Conservation (phyloP, 768 basidiomycete genomes). For the Melanogaster broomeanus region DNA sequence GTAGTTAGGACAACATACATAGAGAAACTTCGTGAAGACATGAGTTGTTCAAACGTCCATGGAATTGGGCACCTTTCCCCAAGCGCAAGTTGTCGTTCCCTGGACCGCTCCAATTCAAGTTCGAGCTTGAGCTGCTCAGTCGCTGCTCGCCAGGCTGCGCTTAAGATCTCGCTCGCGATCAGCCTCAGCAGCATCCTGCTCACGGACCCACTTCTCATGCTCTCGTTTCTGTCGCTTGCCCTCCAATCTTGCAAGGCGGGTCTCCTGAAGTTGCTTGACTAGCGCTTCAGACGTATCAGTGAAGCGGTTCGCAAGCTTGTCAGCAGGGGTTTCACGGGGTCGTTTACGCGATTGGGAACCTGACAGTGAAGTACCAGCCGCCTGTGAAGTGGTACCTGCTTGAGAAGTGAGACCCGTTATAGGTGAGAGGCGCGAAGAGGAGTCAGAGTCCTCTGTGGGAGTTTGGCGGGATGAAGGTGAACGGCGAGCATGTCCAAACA, state of each 20-base stretch:
- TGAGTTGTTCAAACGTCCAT: too few relatives aligned
- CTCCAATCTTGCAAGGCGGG: not conserved
- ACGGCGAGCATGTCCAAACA: too few relatives aligned
- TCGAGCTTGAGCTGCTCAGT: not conserved
- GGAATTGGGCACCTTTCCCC: too few relatives aligned
- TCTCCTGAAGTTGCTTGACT: not conserved
- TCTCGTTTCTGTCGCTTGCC: not conserved
- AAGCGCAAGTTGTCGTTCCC: not conserved
- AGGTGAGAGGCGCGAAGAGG: not conserved
- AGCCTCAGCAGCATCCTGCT: not conserved
- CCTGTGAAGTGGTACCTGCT: too few relatives aligned
- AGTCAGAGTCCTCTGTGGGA: too few relatives aligned
- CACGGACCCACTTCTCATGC: too few relatives aligned
- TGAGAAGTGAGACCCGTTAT: not conserved
- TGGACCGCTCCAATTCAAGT: not conserved
- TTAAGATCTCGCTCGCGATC: not conserved
- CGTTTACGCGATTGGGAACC: not conserved
- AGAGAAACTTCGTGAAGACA: too few relatives aligned
- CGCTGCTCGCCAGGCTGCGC: not conserved
- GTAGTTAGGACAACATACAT: too few relatives aligned
- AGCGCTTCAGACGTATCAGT: not conserved
- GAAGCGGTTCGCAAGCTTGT: not conserved
- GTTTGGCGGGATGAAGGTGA: too few relatives aligned
- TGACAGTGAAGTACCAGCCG: too few relatives aligned
- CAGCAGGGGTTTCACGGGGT: not conserved